Evolutionary conservation across 2,329 filamentous ascomycete genomes (phyloP).

Genomic region (Fusarium buharicum): DNA sequence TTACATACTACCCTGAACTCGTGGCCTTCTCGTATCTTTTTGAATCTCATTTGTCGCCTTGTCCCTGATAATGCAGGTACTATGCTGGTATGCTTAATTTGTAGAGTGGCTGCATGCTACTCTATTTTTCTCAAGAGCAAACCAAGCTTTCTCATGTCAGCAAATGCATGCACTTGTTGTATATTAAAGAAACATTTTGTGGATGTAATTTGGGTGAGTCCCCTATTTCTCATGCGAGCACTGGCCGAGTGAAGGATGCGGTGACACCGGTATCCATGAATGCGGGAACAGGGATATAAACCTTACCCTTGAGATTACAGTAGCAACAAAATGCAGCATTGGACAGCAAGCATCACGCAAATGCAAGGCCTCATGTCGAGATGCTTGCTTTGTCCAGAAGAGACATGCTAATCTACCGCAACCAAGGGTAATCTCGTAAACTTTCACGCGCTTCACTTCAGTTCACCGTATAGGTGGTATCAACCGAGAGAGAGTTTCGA

Average conservation of each 20-base stretch:
- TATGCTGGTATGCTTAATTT: not conserved
- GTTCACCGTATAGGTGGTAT: not conserved
- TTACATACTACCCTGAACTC: constrained; percentile 17
- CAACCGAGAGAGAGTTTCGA: too few species aligned
- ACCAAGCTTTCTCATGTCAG: not conserved
- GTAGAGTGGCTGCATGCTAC: not conserved
- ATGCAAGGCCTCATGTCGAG: not conserved
- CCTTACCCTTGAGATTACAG: not conserved
- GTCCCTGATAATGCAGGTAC: not conserved
- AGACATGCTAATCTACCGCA: not conserved
- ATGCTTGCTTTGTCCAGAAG: not conserved
- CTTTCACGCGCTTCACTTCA: not conserved
- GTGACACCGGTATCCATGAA: not conserved
- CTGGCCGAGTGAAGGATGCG: constrained; percentile 1
- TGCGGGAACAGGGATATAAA: constrained; percentile 25
- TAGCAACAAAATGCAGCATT: not conserved
- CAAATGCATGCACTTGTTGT: not conserved
- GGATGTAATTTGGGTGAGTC: not conserved
- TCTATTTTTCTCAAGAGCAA: not conserved
- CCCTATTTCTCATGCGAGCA: not conserved
- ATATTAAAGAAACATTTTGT: not conserved
- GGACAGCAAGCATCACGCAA: not conserved
- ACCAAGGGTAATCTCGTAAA: not conserved
- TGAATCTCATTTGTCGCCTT: not conserved
- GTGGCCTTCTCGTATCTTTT: not conserved